Conservation (phyloP, 306 rosid genomes). For the Acacia confusa region DNA sequence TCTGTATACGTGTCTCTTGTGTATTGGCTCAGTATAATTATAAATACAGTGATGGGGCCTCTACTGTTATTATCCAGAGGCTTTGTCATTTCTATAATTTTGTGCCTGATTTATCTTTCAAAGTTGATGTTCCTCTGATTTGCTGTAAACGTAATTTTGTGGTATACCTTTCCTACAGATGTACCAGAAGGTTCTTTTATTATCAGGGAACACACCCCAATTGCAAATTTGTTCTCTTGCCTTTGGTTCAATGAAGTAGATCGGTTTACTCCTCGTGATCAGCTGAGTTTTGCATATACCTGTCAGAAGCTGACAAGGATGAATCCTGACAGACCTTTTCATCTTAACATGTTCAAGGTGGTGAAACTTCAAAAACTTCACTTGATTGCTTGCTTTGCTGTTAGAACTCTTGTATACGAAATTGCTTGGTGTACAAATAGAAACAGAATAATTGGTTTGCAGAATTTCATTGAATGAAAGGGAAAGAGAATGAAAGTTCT, state of each 20-base stretch:
- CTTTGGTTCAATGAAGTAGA: background rate
- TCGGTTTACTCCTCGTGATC: slow-evolving; percentile 30
- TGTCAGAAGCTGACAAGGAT: slow-evolving; percentile 86
- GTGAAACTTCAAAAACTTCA: slow-evolving; percentile 20
- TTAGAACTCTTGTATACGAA: background rate
- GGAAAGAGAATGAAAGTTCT: background rate
- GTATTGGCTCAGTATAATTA: no score
- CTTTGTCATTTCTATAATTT: no score
- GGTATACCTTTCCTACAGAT: background rate
- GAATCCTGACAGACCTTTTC: slow-evolving; percentile 78
- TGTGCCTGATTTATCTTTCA: no score
- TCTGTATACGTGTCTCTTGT: no score
- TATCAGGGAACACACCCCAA: background rate
- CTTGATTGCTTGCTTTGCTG: background rate
- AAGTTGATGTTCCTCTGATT: background rate
- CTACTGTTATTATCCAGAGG: no score
- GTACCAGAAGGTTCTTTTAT: background rate
- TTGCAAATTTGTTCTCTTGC: background rate
- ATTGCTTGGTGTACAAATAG: background rate
- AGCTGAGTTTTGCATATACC: slow-evolving; percentile 89
- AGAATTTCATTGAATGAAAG: background rate
- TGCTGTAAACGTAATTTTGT: background rate
- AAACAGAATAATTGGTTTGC: no score
- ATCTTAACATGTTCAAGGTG: slow-evolving; percentile 77
- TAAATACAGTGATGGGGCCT: no score